Evolutionary conservation across 345 rosid species (phyloP), one percentile per base, ranked within the genome.

Genomic region (Gossypium anomalum): DNA sequence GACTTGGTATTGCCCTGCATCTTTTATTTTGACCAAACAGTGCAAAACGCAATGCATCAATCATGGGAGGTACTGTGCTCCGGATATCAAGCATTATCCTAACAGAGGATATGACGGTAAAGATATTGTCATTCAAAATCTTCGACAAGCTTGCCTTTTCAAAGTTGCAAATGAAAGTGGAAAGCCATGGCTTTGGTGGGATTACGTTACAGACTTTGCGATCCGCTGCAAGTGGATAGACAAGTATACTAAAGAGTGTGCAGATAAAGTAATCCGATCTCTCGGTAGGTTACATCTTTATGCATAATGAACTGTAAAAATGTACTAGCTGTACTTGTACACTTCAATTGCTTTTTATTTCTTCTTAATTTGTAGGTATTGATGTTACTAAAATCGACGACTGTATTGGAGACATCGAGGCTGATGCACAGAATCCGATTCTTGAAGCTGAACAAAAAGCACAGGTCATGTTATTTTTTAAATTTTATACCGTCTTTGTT

Each of bases 151-250:
- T 74, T 89, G 94, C 80, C 38, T 89, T 64, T 88, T 69, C 70
- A 84, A 79, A 75, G 89, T 86, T 34, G 88, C 88, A 67, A 88
- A 83, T 75, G 90, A 83, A 76, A 85, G 79, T 73, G 77, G 82
- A 60, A 88, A 77, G 71, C 92, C 94, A 38, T 87, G 90, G 92
- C 86, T 89, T 62, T 89, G 94, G 94, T 89, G 94, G 94, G 94
- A 89, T 76, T 89, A 85, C 78, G 92, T 86, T 7, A 85, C 88
- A 7, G 92, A 89, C 79, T 89, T 86, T 78, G 74, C 88, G n/a
- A 79, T 85, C 56, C 90, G 89, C 45, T 90, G 94, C 71, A 87
- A 89, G 44, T 86, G 82, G 90, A 86, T 86, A 80, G 87, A 85
- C 38, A 55, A 85, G 74, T 90, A 80, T 74, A 85, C 75, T 45